Evolutionary conservation across 2,329 filamentous ascomycete species (phyloP), one percentile per base, ranked within the genome.

Genomic region (Pseudofabraea citricarpa): DNA sequence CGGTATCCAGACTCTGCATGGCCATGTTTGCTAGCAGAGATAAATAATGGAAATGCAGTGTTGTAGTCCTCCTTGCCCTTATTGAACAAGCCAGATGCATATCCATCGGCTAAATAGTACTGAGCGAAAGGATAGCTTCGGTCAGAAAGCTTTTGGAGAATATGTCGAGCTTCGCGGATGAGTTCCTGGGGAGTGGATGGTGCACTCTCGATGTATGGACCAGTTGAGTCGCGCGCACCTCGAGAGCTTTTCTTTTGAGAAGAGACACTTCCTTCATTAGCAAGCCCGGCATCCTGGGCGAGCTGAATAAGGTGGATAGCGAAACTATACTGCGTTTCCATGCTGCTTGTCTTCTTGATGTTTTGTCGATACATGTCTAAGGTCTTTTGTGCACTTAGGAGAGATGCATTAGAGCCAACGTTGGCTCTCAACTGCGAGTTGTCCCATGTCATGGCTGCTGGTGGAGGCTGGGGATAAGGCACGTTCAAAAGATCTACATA

Each of bases 281-380:
- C 71, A 16, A 83, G 58, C 2, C 81, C 82, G 60, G 86, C 78
- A 60, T 95, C 87, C 61, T 89, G 85, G 31, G 91, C 90, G 2
- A 89, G 85, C 36, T 90, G 87, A 54, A 97, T 85, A 71, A 98
- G 81, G 64, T 95, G 95, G 27, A 97, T 79, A 2, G 93, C 93
- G 66, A 98, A 97, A 22, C 95, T 93, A 64, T 97, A 97, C 64
- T 96, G 90, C 24, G 95, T 87, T 4, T 86, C 83, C 13, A 84
- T 75, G 64, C 96, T 90, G 50, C 86, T 93, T 3, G 93, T 95
- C 71, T 98, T 98, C 70, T 96, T 97, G 46, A 96, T 88, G 59
- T 97, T 98, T 43, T 85, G 84, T 35, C 91, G 80, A 64, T 98
- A 98, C 91, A 97, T 96, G 43, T 97, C 90, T 38, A 98, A 77